Conservation (phyloP, 208 protist genomes). For the Herpetomonas tarakana region DNA sequence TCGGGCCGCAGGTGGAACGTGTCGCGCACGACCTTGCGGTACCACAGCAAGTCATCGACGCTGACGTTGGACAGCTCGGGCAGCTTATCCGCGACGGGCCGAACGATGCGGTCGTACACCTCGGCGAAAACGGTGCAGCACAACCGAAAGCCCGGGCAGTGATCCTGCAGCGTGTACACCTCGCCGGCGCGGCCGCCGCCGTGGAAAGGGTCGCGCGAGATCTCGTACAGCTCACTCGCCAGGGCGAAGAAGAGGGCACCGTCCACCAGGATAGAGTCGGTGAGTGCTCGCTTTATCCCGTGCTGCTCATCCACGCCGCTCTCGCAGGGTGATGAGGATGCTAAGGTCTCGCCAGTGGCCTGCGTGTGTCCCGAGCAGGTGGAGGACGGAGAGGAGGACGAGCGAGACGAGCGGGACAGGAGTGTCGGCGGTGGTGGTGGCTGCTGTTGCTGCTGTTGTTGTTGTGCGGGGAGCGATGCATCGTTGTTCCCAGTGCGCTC, state of each 20-base stretch:
- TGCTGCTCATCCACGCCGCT: background rate
- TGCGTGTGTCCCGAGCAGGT: too few species aligned
- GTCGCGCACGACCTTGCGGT: conserved; percentile 22
- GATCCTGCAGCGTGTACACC: conserved; percentile 7
- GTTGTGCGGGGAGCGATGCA: background rate
- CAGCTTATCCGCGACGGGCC: conserved; percentile 19
- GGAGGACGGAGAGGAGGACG: background rate
- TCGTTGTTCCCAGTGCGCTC: too few species aligned
- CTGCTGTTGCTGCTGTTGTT: conserved; percentile 3
- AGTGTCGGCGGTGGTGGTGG: background rate
- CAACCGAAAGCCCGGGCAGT: conserved; percentile 32
- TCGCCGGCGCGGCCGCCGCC: background rate
- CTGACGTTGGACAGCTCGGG: conserved; percentile 17
- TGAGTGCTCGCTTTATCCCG: background rate
- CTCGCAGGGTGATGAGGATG: too few species aligned
- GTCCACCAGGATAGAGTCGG: conserved; percentile 7
- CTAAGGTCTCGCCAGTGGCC: too few species aligned
- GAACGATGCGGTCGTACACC: conserved; percentile 21
- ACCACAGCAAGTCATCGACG: conserved; percentile 30
- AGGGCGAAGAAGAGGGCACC: conserved; percentile 34
- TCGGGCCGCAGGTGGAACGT: conserved; percentile 23
- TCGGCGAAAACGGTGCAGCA: conserved; percentile 23
- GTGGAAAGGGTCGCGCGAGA: conserved; percentile 7
- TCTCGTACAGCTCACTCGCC: conserved; percentile 29
- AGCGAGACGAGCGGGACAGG: background rate